Percentiles rank a stretch among this genome's conserved stretches.
Evolutionary conservation across 1,284 basidiomycete species (phyloP).

Genomic region (Irpex rosettiformis): DNA sequence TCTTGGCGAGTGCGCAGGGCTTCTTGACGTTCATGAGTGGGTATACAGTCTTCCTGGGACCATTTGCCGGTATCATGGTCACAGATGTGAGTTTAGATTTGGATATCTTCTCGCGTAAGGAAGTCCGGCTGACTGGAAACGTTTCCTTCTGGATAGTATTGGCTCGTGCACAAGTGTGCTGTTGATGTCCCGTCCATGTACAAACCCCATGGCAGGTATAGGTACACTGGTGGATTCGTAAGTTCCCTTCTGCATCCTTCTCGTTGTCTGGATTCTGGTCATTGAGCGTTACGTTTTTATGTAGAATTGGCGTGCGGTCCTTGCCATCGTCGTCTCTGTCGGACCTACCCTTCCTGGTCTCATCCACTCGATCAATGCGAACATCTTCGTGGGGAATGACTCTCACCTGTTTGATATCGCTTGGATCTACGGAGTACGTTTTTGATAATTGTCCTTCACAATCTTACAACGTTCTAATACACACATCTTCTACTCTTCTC

Average conservation of each 20-base stretch:
- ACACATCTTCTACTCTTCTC: neutral
- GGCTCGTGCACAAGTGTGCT: constrained; percentile 58
- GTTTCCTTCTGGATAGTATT: constrained; percentile 43
- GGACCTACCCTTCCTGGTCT: constrained; percentile 67
- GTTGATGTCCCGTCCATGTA: constrained; percentile 75
- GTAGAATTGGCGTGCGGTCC: constrained; percentile 72
- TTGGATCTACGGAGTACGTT: constrained; percentile 67
- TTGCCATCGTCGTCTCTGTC: constrained; percentile 60
- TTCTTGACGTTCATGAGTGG: constrained; percentile 63
- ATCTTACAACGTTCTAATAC: neutral
- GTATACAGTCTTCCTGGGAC: constrained; percentile 71
- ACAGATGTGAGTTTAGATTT: constrained; percentile 50
- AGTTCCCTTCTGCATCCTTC: constrained; percentile 22
- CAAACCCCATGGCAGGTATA: constrained; percentile 59
- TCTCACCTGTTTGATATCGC: constrained; percentile 60
- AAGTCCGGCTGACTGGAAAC: neutral
- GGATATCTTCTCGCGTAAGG: neutral
- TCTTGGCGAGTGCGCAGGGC: constrained; percentile 44
- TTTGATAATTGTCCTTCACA: neutral
- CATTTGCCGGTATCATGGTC: constrained; percentile 71
- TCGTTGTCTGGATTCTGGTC: neutral
- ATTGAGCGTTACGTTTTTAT: neutral
- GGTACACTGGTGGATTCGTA: constrained; percentile 62
- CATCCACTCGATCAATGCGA: constrained; percentile 60
- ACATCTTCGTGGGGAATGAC: constrained; percentile 50